Base-by-base conservation (phyloP, 352 stramenopile genomes). In the Phytophthora citrophthora region DNA sequence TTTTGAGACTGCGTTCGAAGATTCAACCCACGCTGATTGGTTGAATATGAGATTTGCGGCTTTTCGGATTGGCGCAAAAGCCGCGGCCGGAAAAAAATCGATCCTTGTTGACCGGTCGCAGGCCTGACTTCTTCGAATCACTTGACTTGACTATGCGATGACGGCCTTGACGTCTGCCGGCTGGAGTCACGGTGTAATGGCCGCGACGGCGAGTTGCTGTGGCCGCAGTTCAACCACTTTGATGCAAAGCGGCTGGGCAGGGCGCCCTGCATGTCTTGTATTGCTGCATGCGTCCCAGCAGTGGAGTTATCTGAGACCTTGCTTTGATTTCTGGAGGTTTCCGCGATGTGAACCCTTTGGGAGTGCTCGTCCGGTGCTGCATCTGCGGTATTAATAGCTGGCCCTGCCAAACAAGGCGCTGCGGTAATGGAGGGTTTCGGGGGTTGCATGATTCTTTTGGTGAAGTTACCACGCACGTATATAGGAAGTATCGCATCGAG, bases 41-140 rank as follows among this genome's bases (percentile, higher is more conserved):
- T 8, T 1, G 43, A 52, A 46, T 36, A 46, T 48, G 34, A 56
- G 32, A 26, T 27, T 46, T 4, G 2, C 3, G 38, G 18, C 54
- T 13, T 43, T 71, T 62, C 23, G 23, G 48, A 67, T 67, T 66
- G 63, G 63, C 20, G 5, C 13, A 61, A 68, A 65, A 52, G 57
- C 38, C 57, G 48, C 34, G 18, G 12, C 7, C 29, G 29, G 15
- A 45, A 60, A 66, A n/a, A 60, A 66, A 54, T 60, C 58, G 58
- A 60, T 15, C 58, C 12, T 9, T 23, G 36, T 56, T 45, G 55
- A 48, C 54, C 12, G 12, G 43, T 61, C 44, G 54, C 13, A 27
- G n/a, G 3, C 23, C 52, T 60, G 52, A 60, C 52, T 50, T 50
- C 36, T 43, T 53, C 46, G 15, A 23, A 49, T 16, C 23, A 53